Evolutionary conservation across 331 rosid species (phyloP).

Genomic region (Quercus lobata): DNA sequence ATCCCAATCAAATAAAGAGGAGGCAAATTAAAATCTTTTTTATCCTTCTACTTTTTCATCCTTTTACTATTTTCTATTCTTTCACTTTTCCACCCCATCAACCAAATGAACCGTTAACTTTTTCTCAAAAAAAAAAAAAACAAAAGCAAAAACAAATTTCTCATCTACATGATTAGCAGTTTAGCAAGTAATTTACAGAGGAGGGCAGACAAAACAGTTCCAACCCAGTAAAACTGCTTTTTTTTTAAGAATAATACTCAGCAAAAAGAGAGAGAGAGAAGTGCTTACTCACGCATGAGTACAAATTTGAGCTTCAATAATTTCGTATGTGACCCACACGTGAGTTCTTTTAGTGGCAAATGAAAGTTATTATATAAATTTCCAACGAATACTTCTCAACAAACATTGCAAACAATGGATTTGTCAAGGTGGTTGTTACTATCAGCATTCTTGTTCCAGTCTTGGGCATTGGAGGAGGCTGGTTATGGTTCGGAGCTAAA

Average conservation of each 20-base stretch:
- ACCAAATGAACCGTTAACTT: fast-evolving
- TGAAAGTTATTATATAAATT: neutral
- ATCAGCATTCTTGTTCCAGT: neutral
- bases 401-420: neutral
- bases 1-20: no score
- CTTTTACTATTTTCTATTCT: fast-evolving
- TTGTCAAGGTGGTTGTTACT: neutral
- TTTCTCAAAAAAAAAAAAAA: no score
- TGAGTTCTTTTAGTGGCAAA: neutral
- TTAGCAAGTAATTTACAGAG: no score
- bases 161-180: no score
- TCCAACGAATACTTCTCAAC: neutral
- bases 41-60: fast-evolving
- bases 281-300: slow-evolving; percentile 10
- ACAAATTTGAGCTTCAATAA: neutral
- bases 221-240: no score
- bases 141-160: no score
- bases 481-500: slow-evolving; percentile 14
- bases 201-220: no score
- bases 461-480: neutral
- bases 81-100: fast-evolving
- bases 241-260: no score
- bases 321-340: neutral
- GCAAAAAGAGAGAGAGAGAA: no score
- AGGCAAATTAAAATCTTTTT: no score